Evolutionary conservation across 2,329 filamentous ascomycete species (phyloP).

Genomic region (Macrophomina phaseolina): DNA sequence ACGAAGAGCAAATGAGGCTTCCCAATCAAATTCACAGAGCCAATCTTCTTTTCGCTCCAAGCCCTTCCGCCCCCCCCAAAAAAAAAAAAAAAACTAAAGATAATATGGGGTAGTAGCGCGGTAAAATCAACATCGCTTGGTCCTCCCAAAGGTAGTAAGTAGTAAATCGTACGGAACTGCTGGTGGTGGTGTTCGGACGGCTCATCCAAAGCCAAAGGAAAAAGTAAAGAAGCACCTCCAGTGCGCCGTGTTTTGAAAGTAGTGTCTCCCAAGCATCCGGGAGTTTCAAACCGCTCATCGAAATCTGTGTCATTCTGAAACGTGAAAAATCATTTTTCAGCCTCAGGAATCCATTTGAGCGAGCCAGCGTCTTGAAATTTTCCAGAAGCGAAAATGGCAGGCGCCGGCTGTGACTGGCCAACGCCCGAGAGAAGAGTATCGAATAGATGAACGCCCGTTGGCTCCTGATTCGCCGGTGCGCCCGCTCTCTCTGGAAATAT

Average conservation of each 20-base stretch:
- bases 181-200: conserved; percentile 7
- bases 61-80: conserved; percentile 11
- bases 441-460: conserved; percentile 13
- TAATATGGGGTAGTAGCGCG: conserved; percentile 20
- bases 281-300: conserved; percentile 19
- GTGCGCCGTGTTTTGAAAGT: conserved; percentile 12
- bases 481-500: conserved; percentile 1
- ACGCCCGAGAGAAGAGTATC: conserved; percentile 8
- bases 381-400: conserved; percentile 22
- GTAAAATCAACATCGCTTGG: conserved; percentile 7
- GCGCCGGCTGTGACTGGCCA: background rate
- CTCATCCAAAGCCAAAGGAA: conserved; percentile 6
- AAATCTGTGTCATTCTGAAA: conserved; percentile 21
- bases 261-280: background rate
- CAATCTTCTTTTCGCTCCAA: conserved; percentile 17
- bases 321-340: conserved; percentile 19
- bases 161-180: conserved; percentile 22
- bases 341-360: conserved; percentile 23
- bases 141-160: conserved; percentile 16
- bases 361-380: conserved; percentile 26
- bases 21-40: conserved; percentile 21
- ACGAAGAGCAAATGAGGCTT: conserved; percentile 21
- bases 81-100: conserved; percentile 1
- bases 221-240: conserved; percentile 11
- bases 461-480: conserved; percentile 11